These are phyloP conservation scores for Aureobasidium sp. DNA, from an alignment of 2,329 filamentous ascomycete species.

Conservation along the genomic window DNA sequence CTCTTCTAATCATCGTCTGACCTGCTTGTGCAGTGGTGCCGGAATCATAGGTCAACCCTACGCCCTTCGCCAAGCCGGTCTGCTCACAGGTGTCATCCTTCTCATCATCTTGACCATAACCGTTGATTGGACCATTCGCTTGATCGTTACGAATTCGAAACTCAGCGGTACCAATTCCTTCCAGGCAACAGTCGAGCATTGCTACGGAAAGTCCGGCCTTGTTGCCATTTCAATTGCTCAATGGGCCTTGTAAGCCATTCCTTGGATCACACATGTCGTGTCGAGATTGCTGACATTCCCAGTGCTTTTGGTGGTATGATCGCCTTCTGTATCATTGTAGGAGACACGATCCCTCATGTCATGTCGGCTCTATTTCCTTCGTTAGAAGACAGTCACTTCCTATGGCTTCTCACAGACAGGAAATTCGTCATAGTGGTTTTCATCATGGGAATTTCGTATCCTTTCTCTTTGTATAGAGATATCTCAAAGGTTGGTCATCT, in stretches of 20 bases:
- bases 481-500: conserved; percentile 74
- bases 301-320: conserved; percentile 96
- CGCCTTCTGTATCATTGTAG: conserved; percentile 94
- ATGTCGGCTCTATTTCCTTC: conserved; percentile 73
- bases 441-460: conserved; percentile 77
- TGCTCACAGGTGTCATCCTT: conserved; percentile 70
- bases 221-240: conserved; percentile 88
- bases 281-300: not conserved
- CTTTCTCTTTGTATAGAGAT: conserved; percentile 86
- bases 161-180: conserved; percentile 89
- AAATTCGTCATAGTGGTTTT: conserved; percentile 82
- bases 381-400: conserved; percentile 60
- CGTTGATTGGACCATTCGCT: conserved; percentile 94
- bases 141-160: conserved; percentile 97
- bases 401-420: conserved; percentile 76
- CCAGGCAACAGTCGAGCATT: conserved; percentile 91
- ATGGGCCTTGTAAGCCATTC: conserved; percentile 66
- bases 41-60: conserved; percentile 79
- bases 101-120: conserved; percentile 71
- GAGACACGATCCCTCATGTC: conserved; percentile 91
- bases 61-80: conserved; percentile 85
- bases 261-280: not conserved
- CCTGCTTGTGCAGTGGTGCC: conserved; percentile 38
- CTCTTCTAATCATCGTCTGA: not conserved
- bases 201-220: conserved; percentile 80